Evolutionary conservation across 1,284 basidiomycete species (phyloP).

Genomic region (Ganoderma multipileum): DNA sequence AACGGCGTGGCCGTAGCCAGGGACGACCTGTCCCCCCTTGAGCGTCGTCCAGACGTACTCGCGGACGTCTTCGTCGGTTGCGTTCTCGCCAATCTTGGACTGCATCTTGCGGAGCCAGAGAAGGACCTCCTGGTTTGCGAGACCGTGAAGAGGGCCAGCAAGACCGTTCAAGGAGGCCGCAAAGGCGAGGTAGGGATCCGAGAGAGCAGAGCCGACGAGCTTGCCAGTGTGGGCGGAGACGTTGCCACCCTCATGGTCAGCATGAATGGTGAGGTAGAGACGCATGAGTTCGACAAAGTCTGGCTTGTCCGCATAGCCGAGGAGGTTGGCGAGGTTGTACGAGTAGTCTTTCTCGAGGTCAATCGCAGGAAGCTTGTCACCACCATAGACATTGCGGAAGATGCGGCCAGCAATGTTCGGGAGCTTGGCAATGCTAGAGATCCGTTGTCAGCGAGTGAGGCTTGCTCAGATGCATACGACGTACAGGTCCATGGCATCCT

Average conservation of each 20-base stretch:
- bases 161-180: constrained; percentile 95
- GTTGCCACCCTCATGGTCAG: constrained; percentile 98
- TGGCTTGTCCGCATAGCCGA: constrained; percentile 91
- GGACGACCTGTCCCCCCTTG: constrained; percentile 91
- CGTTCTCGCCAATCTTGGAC: constrained; percentile 80
- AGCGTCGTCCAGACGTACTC: constrained; percentile 95
- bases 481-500: constrained; percentile 96
- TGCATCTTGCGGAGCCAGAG: constrained; percentile 93
- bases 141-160: constrained; percentile 96
- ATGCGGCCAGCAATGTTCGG: constrained; percentile 97
- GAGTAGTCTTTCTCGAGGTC: constrained; percentile 93
- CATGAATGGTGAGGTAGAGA: constrained; percentile 98
- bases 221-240: constrained; percentile 98
- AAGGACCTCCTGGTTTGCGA: constrained; percentile 96
- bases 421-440: constrained; percentile 88
- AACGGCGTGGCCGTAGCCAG: constrained; percentile 97
- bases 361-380: constrained; percentile 90
- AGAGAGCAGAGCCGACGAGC: constrained; percentile 96
- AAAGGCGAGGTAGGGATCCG: constrained; percentile 97
- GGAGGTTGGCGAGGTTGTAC: constrained; percentile 89
- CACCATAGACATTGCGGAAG: constrained; percentile 93
- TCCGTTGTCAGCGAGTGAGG: background rate
- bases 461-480: constrained; percentile 32
- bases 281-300: constrained; percentile 95
- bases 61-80: constrained; percentile 86